Conservation (phyloP, 2,329 filamentous ascomycete species). For the Lasiodiplodia gonubiensis region DNA sequence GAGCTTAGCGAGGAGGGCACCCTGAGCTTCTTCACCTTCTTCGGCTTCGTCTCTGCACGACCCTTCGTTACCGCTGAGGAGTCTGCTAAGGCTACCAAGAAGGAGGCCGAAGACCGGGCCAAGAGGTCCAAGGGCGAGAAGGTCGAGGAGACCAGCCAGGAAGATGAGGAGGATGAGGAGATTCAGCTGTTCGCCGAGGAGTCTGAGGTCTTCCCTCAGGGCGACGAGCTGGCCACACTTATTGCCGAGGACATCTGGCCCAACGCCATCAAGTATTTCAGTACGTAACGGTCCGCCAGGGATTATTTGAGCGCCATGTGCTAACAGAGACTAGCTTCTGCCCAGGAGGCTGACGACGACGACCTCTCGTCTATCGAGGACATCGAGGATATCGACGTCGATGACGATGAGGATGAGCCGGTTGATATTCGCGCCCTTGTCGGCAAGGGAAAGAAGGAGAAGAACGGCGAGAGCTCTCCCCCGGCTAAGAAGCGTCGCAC, state of each 20-base stretch:
- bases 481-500: conserved; percentile 46
- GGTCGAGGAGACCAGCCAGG: conserved; percentile 52
- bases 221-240: conserved; percentile 79
- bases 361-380: conserved; percentile 71
- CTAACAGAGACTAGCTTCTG: conserved; percentile 47
- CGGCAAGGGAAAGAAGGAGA: conserved; percentile 56
- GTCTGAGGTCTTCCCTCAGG: conserved; percentile 85
- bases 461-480: conserved; percentile 38
- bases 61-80: conserved; percentile 74
- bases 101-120: conserved; percentile 64
- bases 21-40: conserved; percentile 86
- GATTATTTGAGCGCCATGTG: background rate
- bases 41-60: conserved; percentile 73
- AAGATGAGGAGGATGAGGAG: conserved; percentile 63
- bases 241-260: conserved; percentile 90
- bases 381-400: conserved; percentile 57
- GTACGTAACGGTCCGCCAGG: conserved; percentile 59
- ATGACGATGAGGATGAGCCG: conserved; percentile 59
- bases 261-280: conserved; percentile 87
- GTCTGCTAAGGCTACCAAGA: conserved; percentile 65
- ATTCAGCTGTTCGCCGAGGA: conserved; percentile 66
- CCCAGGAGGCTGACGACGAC: conserved; percentile 73
- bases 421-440: conserved; percentile 55
- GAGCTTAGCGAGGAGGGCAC: conserved; percentile 66
- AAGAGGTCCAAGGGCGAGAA: conserved; percentile 49